Base-by-base conservation (phyloP, 2,329 filamentous ascomycete genomes). In the Trichophyton schoenleinii region DNA sequence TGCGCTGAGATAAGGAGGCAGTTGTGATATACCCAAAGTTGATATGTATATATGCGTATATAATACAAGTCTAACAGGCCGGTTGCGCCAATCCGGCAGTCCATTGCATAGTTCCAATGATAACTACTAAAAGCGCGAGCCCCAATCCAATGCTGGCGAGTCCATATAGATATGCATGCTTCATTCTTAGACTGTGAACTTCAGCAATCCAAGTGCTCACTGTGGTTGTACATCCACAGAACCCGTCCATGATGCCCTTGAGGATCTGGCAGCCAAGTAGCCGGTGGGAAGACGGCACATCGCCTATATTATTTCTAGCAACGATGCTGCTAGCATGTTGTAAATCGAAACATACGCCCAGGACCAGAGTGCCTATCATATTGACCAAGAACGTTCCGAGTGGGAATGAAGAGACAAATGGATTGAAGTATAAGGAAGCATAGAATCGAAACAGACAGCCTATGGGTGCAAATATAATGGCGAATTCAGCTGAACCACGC, bases 331-430 rank as follows among this genome's bases (percentile, higher is more conserved):
- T 62, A 0, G 83, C 77, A 68, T 89, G 90, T 65, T 90, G 88
- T 58, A 96, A 75, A 69, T 95, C 88, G 77, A 83, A 95, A 34
- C 84, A 82, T 80, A 90, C 85, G 13, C 83, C 91, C 58, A 95
- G 72, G 15, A 96, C 73, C 0, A 81, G 81, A 0, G 89, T 91
- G 3, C 91, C 92, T 13, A 87, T 71, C 3, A 95, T 78, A 68
- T 97, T 97, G 31, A 87, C 89, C 0, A 77, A 75, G 68, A 96
- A 96, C 0, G 92, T 97, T 1, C 92, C 92, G 0, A 96, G 72
- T 0, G 92, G 92, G 66, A 96, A 96, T 0, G 80, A 75, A 0
- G 83, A 72, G 0, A 84, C 66, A 20, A 83, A 78, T 0, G 81
- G 77, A 68, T 96, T 96, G n/a, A 96, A 80, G 25, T 77, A 72